Evolutionary conservation across 108 stramenopile species (phyloP).

Genomic region (Cyclostephanos invisitatus): DNA sequence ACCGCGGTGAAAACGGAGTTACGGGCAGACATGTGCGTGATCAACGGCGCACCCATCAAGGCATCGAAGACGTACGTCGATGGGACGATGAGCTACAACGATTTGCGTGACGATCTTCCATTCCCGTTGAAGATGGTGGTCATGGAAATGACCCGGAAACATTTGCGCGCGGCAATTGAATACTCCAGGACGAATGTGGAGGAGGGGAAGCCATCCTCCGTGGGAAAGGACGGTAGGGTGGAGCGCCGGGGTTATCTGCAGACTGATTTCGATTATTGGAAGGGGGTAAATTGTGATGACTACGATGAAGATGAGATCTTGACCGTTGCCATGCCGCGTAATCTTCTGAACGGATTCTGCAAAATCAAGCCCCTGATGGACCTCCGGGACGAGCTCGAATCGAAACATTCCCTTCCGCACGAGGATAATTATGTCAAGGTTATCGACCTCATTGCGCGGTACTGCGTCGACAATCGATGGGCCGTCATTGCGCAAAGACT

Average conservation of each 20-base stretch:
- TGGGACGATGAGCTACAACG: constrained; percentile 61
- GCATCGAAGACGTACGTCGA: constrained; percentile 50
- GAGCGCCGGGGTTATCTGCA: constrained; percentile 69
- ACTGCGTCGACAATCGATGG: constrained; percentile 71
- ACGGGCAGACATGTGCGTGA: constrained; percentile 62
- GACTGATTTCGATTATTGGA: constrained; percentile 66
- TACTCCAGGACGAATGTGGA: constrained; percentile 66
- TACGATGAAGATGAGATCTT: constrained; percentile 45
- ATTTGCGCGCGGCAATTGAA: constrained; percentile 60
- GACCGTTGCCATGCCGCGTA: constrained; percentile 73
- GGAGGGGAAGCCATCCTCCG: constrained; percentile 35
- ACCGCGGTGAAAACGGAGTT: constrained; percentile 65
- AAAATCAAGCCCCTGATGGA: constrained; percentile 76
- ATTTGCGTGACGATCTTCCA: constrained; percentile 78
- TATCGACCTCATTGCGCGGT: constrained; percentile 62
- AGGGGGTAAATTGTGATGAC: background rate
- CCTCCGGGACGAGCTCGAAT: constrained; percentile 55
- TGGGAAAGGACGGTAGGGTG: constrained; percentile 32
- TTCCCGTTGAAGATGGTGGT: constrained; percentile 85
- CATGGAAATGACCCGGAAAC: constrained; percentile 62
- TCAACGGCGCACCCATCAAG: constrained; percentile 82
- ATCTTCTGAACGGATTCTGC: constrained; percentile 79
- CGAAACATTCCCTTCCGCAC: constrained; percentile 49
- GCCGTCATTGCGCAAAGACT: constrained; percentile 28
- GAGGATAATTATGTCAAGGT: constrained; percentile 73